Evolutionary conservation across 495 filamentous ascomycete species (phyloP).

Genomic region (Penicillium canariense): DNA sequence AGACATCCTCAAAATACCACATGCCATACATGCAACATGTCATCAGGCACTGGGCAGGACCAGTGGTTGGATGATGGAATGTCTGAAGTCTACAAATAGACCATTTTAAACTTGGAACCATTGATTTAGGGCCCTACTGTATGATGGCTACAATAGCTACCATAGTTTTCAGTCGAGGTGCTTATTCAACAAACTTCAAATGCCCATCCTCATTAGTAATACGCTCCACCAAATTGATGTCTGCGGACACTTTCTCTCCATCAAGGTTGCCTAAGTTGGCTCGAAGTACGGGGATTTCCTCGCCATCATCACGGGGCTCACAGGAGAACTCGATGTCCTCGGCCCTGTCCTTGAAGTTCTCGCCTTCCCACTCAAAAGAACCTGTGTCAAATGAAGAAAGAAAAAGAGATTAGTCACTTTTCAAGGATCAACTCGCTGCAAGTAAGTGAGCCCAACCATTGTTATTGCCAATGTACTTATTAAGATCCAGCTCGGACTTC

Average conservation of each 20-base stretch:
- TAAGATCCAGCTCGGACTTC: constrained; percentile 40
- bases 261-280: constrained; percentile 27
- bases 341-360: constrained; percentile 39
- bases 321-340: constrained; percentile 35
- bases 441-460: constrained; percentile 32
- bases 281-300: constrained; percentile 37
- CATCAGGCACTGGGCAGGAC: no score
- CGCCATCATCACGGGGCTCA: constrained; percentile 37
- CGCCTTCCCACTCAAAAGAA: constrained; percentile 43
- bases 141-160: not conserved
- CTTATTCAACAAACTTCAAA: constrained; percentile 20
- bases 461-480: constrained; percentile 42
- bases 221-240: constrained; percentile 46
- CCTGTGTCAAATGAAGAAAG: constrained; percentile 25
- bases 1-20: not conserved
- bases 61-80: no score
- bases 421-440: not conserved
- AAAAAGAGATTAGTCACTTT: not conserved
- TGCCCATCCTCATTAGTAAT: constrained; percentile 39
- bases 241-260: constrained; percentile 20
- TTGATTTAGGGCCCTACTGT: not conserved
- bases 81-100: no score
- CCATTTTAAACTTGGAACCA: no score
- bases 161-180: not conserved
- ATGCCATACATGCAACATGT: no score